Evolutionary conservation across 768 basidiomycete species (phyloP).

Genomic region (Rickenella mellea): DNA sequence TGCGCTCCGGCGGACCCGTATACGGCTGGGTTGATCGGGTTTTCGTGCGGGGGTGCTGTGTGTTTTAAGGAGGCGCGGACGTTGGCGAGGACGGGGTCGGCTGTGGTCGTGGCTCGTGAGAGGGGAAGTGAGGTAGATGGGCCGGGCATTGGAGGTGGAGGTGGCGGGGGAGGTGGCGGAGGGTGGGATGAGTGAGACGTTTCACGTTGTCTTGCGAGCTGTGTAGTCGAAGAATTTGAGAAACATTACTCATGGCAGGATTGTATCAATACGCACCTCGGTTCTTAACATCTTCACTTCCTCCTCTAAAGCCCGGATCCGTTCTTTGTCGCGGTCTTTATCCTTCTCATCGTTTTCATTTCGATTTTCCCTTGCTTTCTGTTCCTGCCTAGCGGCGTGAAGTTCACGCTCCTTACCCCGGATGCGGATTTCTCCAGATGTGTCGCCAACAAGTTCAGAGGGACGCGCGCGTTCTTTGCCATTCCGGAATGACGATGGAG

Average conservation of each 20-base stretch:
- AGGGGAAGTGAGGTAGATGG: background rate
- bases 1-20: conserved; percentile 13
- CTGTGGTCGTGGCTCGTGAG: background rate
- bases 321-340: conserved; percentile 46
- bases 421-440: conserved; percentile 37
- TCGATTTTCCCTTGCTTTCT: conserved; percentile 32
- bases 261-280: conserved; percentile 33
- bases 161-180: conserved; percentile 14
- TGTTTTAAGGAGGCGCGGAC: conserved; percentile 62
- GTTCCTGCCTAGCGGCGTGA: conserved; percentile 42
- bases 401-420: conserved; percentile 58
- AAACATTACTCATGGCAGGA: background rate
- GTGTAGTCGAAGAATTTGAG: conserved; percentile 3
- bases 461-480: conserved; percentile 36
- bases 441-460: conserved; percentile 21
- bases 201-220: conserved; percentile 38
- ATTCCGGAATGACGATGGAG: conserved; percentile 20
- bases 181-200: conserved; percentile 7
- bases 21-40: conserved; percentile 47
- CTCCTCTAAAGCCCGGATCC: conserved; percentile 53
- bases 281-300: conserved; percentile 52
- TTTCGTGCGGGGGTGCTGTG: conserved; percentile 47
- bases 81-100: conserved; percentile 35
- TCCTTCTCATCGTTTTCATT: conserved; percentile 28
- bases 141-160: conserved; percentile 11